phyloP scores from a whole-genome alignment of 2,329 filamentous ascomycete genomes.

The Aspergillus versicolor region DNA sequence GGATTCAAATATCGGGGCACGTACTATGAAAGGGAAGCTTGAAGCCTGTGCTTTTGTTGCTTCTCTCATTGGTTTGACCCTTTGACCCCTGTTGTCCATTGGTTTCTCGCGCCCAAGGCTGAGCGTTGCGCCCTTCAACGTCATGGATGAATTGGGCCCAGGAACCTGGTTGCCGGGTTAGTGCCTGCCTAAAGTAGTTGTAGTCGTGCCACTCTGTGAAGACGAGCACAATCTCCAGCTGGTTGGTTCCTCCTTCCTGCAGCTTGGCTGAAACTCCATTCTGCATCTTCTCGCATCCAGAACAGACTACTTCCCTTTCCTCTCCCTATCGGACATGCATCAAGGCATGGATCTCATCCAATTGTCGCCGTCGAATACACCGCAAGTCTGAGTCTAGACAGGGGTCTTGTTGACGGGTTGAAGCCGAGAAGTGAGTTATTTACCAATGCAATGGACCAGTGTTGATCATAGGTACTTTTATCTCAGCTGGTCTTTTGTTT shows the following conservation, averaged over 20 bases:
- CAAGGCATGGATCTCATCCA: neutral
- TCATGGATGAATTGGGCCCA: neutral
- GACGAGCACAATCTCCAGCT: neutral
- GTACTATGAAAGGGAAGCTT: neutral
- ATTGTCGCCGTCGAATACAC: neutral
- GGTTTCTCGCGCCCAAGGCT: neutral
- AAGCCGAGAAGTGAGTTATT: neutral
- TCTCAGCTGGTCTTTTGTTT: neutral
- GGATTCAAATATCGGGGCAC: neutral
- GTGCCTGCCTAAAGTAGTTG: neutral
- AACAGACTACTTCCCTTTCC: neutral
- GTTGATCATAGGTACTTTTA: neutral
- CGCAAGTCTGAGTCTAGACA: neutral
- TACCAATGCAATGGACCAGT: neutral
- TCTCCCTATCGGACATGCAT: neutral
- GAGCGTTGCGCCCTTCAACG: neutral
- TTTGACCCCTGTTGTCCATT: neutral
- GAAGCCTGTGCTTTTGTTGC: neutral
- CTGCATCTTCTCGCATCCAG: constrained; percentile 1
- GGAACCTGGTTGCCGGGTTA: constrained; percentile 2
- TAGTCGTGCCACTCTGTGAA: neutral
- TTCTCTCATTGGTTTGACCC: neutral
- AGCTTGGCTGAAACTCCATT: constrained; percentile 5
- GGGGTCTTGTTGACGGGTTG: neutral
- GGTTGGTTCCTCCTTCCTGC: constrained; percentile 10